Evolutionary conservation across 352 stramenopile genomes (phyloP).

Genomic region (Globisporangium solare): DNA sequence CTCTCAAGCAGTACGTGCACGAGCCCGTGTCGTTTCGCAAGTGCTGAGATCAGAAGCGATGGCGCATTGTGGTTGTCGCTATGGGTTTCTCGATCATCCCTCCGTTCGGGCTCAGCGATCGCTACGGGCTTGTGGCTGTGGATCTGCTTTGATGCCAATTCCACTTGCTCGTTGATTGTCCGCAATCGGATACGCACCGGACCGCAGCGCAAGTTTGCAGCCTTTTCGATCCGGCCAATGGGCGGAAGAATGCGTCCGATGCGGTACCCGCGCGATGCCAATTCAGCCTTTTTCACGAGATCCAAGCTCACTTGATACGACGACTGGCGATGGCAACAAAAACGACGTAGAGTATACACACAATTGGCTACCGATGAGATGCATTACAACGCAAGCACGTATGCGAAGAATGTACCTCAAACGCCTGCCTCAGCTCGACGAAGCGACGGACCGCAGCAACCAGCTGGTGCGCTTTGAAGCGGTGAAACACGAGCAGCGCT

Average conservation of each 20-base stretch:
- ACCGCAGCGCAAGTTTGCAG: constrained; percentile 27
- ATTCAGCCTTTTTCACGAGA: constrained; percentile 54
- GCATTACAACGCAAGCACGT: background rate
- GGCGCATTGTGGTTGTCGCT: constrained; percentile 20
- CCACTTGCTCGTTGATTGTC: constrained; percentile 42
- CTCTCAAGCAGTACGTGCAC: constrained; percentile 34
- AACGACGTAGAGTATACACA: background rate
- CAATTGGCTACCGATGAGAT: background rate
- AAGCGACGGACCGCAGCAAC: background rate
- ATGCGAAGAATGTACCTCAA: constrained; percentile 8
- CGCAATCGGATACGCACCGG: constrained; percentile 35
- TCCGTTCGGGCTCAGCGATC: background rate
- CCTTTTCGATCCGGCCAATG: constrained; percentile 42
- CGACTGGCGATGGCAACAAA: constrained; percentile 4
- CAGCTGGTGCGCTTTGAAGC: background rate
- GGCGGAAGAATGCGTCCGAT: constrained; percentile 43
- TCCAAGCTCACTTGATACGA: constrained; percentile 31
- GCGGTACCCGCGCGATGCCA: constrained; percentile 46
- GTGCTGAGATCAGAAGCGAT: constrained; percentile 51
- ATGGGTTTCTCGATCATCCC: background rate
- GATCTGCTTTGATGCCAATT: constrained; percentile 6
- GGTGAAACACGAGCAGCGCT: constrained; percentile 2
- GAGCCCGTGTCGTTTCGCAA: constrained; percentile 43
- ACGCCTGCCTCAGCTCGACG: background rate
- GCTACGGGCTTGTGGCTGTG: background rate